Evolutionary conservation across 1,284 basidiomycete genomes (phyloP).

Genomic region (Lignosus rhinocerotis): DNA sequence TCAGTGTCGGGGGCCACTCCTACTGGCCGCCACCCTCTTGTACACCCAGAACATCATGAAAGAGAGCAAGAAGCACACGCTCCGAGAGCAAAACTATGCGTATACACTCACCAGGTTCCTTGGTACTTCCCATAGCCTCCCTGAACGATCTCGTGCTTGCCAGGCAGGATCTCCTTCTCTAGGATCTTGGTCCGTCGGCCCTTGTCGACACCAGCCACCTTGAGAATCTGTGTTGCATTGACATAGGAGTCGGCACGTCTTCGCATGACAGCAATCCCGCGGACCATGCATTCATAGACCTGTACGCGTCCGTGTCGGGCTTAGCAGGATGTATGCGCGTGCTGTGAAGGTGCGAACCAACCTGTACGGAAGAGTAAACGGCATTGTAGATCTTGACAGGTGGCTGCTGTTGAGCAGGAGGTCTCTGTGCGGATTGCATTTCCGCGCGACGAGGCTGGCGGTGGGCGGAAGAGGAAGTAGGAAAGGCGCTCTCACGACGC

Average conservation of each 20-base stretch:
- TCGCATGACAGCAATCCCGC: slow-evolving; percentile 98
- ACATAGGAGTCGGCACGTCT: slow-evolving; percentile 91
- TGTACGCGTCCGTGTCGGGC: slow-evolving; percentile 43
- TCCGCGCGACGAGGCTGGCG: slow-evolving; percentile 9
- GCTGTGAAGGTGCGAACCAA: slow-evolving; percentile 31
- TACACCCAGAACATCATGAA: background rate
- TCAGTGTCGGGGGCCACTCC: background rate
- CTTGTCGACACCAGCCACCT: slow-evolving; percentile 98
- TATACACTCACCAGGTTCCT: slow-evolving; percentile 83
- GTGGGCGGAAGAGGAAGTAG: slow-evolving; percentile 9
- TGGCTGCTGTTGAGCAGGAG: slow-evolving; percentile 50
- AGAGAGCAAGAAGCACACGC: background rate
- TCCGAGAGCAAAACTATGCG: background rate
- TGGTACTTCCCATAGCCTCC: slow-evolving; percentile 99
- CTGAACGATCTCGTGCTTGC: slow-evolving; percentile 98
- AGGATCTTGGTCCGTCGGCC: slow-evolving; percentile 95
- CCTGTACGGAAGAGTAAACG: slow-evolving; percentile 85
- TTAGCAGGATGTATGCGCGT: slow-evolving; percentile 11
- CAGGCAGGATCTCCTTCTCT: slow-evolving; percentile 95
- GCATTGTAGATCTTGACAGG: slow-evolving; percentile 87
- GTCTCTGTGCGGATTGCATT: slow-evolving; percentile 37
- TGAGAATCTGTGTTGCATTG: slow-evolving; percentile 99
- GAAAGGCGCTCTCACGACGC: slow-evolving; percentile 29
- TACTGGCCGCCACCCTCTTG: background rate
- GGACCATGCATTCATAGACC: slow-evolving; percentile 96